Conservation (phyloP, 768 basidiomycete genomes). For the Polyporus arcularius region DNA sequence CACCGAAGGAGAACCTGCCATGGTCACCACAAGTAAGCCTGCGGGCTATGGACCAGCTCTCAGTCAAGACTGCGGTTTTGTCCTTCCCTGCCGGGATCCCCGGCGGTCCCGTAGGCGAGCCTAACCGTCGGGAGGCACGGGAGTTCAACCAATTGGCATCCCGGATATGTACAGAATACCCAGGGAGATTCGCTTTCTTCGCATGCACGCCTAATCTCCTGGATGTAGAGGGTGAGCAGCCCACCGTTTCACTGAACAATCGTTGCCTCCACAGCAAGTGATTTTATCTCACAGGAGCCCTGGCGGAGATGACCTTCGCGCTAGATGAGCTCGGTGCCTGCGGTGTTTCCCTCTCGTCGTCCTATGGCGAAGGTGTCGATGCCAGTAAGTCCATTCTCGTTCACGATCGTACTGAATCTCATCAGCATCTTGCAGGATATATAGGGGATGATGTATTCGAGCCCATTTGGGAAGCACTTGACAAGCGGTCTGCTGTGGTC, state of each 20-base stretch:
- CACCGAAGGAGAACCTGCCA: constrained; percentile 63
- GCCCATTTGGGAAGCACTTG: constrained; percentile 69
- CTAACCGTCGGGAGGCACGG: constrained; percentile 43
- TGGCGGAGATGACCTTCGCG: constrained; percentile 61
- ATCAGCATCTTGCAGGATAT: constrained; percentile 47
- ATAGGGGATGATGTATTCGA: constrained; percentile 66
- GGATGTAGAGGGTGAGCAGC: constrained; percentile 1
- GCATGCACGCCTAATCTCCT: constrained; percentile 53
- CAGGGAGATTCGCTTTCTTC: constrained; percentile 68
- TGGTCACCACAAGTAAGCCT: constrained; percentile 64
- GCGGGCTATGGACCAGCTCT: constrained; percentile 60
- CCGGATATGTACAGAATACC: constrained; percentile 48
- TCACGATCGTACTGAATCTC: background rate
- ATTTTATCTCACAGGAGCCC: constrained; percentile 43
- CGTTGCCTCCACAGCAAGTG: background rate
- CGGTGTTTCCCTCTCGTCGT: constrained; percentile 67
- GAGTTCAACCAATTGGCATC: constrained; percentile 50
- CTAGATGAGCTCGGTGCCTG: constrained; percentile 63
- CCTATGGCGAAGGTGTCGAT: constrained; percentile 55
- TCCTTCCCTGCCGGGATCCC: constrained; percentile 63
- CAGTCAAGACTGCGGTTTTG: constrained; percentile 61
- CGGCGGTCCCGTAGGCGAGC: constrained; percentile 37
- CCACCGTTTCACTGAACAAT: background rate
- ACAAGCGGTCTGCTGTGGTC: constrained; percentile 58
- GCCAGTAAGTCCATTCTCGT: constrained; percentile 45